These are phyloP conservation scores for Petunia axillaris DNA, from an alignment of 257 asterid species.

Conservation along the genomic window DNA sequence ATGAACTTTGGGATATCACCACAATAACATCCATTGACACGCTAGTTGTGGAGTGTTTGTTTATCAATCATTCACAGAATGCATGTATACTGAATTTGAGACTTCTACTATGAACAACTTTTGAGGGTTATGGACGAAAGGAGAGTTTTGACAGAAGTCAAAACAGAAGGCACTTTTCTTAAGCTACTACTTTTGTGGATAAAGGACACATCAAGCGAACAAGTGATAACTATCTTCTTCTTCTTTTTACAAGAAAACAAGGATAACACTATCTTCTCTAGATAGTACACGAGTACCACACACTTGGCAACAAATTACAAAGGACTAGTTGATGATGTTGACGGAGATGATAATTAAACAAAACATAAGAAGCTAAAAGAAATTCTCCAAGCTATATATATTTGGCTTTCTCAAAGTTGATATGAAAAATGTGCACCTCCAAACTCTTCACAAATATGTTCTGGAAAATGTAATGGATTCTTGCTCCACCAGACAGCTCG, in stretches of 20 bases:
- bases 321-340: background rate
- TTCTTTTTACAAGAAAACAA: too few relatives aligned
- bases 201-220: background rate
- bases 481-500: conserved; percentile 97
- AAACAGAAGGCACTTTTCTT: background rate
- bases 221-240: background rate
- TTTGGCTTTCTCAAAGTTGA: conserved; percentile 14
- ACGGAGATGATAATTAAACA: background rate
- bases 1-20: background rate
- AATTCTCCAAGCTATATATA: background rate
- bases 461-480: conserved; percentile 96
- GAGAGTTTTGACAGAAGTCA: background rate
- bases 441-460: conserved; percentile 82
- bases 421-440: conserved; percentile 60
- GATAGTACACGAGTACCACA: background rate
- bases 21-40: background rate
- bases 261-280: background rate
- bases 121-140: background rate
- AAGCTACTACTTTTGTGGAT: conserved; percentile 4
- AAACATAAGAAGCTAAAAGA: background rate
- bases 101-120: background rate
- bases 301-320: background rate
- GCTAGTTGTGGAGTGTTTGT: background rate
- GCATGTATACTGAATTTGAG: conserved; percentile 12
- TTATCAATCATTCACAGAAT: conserved; percentile 10